Base-by-base conservation (phyloP, 2,329 filamentous ascomycete genomes). In the Blumeria hordei region DNA sequence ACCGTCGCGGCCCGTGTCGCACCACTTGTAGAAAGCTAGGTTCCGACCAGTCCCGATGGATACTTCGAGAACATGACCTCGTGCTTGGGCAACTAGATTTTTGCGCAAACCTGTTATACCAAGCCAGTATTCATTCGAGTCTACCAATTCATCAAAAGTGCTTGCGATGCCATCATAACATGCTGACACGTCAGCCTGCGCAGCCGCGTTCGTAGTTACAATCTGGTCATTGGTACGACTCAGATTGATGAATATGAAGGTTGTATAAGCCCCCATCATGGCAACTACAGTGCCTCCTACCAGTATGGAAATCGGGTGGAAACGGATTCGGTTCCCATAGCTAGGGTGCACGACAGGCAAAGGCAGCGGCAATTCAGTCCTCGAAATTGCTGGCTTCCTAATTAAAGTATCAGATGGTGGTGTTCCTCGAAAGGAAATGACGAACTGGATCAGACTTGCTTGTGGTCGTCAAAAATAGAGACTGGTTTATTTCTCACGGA, bases 11-110 rank as follows among this genome's bases (percentile, higher is more conserved):
- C 62, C 61, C 39, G 60, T 58, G 50, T 63, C 62, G 56, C 68
- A 69, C 76, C 77, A 81, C 61, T 74, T 68, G 63, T 80, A 80
- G 64, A 73, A 77, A 41, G 70, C 68, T 14, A 81, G 62, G 61
- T 81, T 82, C 11, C 78, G 70, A 3, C 78, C 78, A 2, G 78
- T 79, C 16, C 78, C 78, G 55, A 81, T 72, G 16, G 77, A 77
- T 11, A 81, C 70, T 64, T 81, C 78, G 35, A 81, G 70, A 11
- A 81, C 78, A 63, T 78, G 69, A 1, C 78, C 78, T 0, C 63
- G 64, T 6, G 74, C 77, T 35, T 66, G 64, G 11, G 65, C 62
- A 1, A 72, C 73, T 32, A 82, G 67, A 21, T 67, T 66, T 53
- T 68, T 67, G 10, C 78, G 72, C 54, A 80, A 65, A 16, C 65